A percentile compares a stretch with the other conserved stretches of the same genome.
These are phyloP conservation scores for Metschnikowia shivogae DNA, from an alignment of 805 yeast genomes.

Conservation along the genomic window DNA sequence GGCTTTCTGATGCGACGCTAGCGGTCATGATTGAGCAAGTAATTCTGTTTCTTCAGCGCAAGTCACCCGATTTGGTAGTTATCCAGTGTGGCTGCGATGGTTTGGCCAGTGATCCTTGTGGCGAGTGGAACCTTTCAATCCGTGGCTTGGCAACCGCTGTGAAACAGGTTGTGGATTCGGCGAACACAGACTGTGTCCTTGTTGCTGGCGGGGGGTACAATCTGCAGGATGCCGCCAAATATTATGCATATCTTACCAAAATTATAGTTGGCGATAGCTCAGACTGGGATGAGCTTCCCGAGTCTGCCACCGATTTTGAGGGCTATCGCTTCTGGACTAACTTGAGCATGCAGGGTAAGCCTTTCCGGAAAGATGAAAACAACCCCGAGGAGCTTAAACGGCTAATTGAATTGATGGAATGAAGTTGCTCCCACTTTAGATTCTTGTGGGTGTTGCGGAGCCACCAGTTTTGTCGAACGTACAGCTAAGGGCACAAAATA, in stretches of 20 bases:
- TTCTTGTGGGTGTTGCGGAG: background rate
- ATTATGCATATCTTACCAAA: slow-evolving; percentile 49
- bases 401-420: slow-evolving; percentile 22
- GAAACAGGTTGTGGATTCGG: slow-evolving; percentile 3
- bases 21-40: slow-evolving; percentile 40
- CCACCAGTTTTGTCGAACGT: no score
- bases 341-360: slow-evolving; percentile 20
- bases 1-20: slow-evolving; percentile 48
- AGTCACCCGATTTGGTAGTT: slow-evolving; percentile 51
- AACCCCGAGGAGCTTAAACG: slow-evolving; percentile 14
- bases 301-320: slow-evolving; percentile 41
- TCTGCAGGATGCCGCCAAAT: slow-evolving; percentile 54
- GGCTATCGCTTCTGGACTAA: slow-evolving; percentile 48
- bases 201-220: slow-evolving; percentile 82
- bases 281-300: slow-evolving; percentile 49
- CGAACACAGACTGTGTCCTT: slow-evolving; percentile 37
- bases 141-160: slow-evolving; percentile 43
- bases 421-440: background rate
- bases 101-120: slow-evolving; percentile 54
- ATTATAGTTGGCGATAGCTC: slow-evolving; percentile 15
- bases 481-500: no score
- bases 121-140: slow-evolving; percentile 67
- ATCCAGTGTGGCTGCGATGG: slow-evolving; percentile 78
- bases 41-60: slow-evolving; percentile 34
- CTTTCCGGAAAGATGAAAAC: slow-evolving; percentile 30